Evolutionary conservation across 2,329 filamentous ascomycete species (phyloP), one percentile per base, ranked within the genome.

Genomic region (Xylaria sp.): DNA sequence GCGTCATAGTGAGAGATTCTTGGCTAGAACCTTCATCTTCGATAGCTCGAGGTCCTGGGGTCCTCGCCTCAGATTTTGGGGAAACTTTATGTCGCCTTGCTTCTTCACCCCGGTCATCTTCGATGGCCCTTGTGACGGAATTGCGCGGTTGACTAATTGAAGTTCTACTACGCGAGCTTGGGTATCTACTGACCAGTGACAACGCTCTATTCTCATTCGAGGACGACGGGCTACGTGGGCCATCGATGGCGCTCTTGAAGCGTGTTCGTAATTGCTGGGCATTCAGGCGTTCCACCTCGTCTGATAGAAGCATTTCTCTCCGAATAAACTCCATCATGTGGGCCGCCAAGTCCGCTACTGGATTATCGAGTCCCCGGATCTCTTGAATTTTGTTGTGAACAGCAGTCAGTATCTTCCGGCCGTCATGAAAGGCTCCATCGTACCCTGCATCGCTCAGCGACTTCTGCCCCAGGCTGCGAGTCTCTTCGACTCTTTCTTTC

Each of bases 281-380:
- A 11, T 15, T 61, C 37, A 61, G 59, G 2, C 59, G 59, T 31
- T 52, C 40, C 7, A 42, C 23, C 11, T 23, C 8, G 19, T 51
- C 43, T 6, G 43, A 1, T n/a, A 17, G 37, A 25, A 61, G 51
- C 42, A 51, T 37, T 40, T 42, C 25, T 37, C 31, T 31, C 21
- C 55, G 21, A 5, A 60, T 55, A 35, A 55, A 60, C 15, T 42
- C 21, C 57, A 60, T 60, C 50, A 60, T 49, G 2, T 11, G 15
- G 49, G 14, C 19, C 9, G 25, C n/a, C 6, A 56, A 28, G 17
- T 19, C 45, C 2, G 35, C 45, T 11, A 56, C 46, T n/a, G 51
- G 28, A 8, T 19, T 56, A 17, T 33, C 45, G 8, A 51, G 45
- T 19, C 5, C 12, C 12, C 19, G 9, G n/a, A 56, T 38, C 23